These are phyloP conservation scores for Cucurbita argyrosperma DNA, from an alignment of 306 rosid genomes.

Conservation along the genomic window DNA sequence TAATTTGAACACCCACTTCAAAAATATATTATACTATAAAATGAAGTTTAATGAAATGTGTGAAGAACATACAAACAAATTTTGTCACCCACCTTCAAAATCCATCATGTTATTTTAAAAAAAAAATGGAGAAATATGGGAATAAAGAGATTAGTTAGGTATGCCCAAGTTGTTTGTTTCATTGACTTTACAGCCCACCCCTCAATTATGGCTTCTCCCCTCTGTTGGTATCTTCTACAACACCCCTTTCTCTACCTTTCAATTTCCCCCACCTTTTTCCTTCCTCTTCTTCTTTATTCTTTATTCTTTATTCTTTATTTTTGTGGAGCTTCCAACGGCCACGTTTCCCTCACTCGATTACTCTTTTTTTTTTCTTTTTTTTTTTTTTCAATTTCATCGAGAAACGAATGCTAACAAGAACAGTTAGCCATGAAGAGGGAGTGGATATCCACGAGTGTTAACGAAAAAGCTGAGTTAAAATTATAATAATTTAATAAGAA, in stretches of 20 bases:
- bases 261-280: background rate
- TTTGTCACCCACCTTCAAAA: no score
- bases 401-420: no score
- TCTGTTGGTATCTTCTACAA: constrained; percentile 1
- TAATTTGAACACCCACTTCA: no score
- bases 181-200: constrained; percentile 6
- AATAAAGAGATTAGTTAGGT: constrained; percentile 1
- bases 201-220: background rate
- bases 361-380: no score
- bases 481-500: background rate
- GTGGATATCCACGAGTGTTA: no score
- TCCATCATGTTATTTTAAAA: no score
- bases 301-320: background rate
- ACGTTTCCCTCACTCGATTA: background rate
- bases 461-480: no score
- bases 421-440: no score
- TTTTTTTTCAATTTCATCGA: no score
- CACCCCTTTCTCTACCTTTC: background rate
- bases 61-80: no score
- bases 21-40: no score
- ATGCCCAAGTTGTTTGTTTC: background rate
- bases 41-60: no score
- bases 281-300: background rate
- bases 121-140: background rate
- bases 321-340: background rate